These are phyloP conservation scores for Achaetomium macrosporum DNA, from an alignment of 2,329 filamentous ascomycete genomes.

Conservation along the genomic window DNA sequence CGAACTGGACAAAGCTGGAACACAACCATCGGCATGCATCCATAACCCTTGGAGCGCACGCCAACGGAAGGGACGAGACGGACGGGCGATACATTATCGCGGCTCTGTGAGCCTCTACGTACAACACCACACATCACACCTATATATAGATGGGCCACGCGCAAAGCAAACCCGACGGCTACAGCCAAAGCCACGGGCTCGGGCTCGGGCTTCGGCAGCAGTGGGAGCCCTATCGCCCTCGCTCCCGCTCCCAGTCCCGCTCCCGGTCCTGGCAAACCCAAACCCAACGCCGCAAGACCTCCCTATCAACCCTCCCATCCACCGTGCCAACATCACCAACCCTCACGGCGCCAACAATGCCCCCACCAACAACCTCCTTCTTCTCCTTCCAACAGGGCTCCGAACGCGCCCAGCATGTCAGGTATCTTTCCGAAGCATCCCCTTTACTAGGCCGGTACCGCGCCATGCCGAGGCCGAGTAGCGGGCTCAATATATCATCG, in stretches of 20 bases:
- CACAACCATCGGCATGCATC: neutral
- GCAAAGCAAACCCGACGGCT: too few species aligned
- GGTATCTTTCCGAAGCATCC: slow-evolving; percentile 44
- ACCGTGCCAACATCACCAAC: too few species aligned
- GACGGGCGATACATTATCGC: neutral
- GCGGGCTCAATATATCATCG: slow-evolving; percentile 9
- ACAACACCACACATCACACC: too few species aligned
- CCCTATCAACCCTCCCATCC: too few species aligned
- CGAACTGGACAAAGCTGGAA: too few species aligned
- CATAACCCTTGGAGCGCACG: slow-evolving; percentile 6
- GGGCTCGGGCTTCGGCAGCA: too few species aligned
- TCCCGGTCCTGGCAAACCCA: neutral
- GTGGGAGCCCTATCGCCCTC: too few species aligned
- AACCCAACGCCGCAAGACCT: neutral
- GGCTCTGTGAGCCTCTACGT: too few species aligned
- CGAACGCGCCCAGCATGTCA: slow-evolving; percentile 44
- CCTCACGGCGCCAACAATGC: slow-evolving; percentile 34
- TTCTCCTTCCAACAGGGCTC: slow-evolving; percentile 62
- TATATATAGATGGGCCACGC: too few species aligned
- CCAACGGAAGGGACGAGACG: neutral
- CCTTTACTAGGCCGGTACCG: slow-evolving; percentile 61
- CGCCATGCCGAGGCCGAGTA: slow-evolving; percentile 47
- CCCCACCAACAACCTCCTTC: slow-evolving; percentile 41
- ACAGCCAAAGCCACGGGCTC: too few species aligned
- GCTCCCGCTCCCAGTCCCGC: too few species aligned